phyloP scores from a whole-genome alignment of 768 basidiomycete genomes.

The Tylopilus sp. region DNA sequence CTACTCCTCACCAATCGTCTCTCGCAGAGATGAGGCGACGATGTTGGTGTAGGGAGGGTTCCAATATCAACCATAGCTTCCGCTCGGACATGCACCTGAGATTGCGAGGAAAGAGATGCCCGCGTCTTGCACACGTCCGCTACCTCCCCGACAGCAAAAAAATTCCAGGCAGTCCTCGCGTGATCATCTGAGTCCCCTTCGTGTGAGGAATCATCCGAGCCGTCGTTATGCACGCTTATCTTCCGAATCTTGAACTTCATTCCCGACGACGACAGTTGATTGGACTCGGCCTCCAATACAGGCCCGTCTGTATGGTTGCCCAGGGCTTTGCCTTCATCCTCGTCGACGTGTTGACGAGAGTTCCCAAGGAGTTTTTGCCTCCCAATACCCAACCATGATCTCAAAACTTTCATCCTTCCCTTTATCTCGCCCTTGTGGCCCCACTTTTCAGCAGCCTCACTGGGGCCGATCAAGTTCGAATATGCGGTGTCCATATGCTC shows the following conservation, averaged over 20 bases:
- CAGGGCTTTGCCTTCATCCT: conserved; percentile 6
- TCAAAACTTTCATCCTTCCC: conserved; percentile 43
- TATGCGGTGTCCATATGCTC: conserved; percentile 48
- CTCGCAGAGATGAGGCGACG: conserved; percentile 16
- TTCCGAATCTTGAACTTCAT: background rate
- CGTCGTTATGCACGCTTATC: conserved; percentile 28
- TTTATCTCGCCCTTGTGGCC: conserved; percentile 45
- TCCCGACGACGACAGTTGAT: background rate
- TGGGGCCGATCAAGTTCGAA: conserved; percentile 63
- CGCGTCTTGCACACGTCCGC: conserved; percentile 11
- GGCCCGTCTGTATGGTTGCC: background rate
- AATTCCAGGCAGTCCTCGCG: conserved; percentile 50
- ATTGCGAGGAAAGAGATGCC: conserved; percentile 16
- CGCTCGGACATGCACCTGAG: background rate
- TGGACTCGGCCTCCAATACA: background rate
- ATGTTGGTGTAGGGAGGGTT: conserved; percentile 23
- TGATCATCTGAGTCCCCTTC: conserved; percentile 45
- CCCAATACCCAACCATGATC: conserved; percentile 38
- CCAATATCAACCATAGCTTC: background rate
- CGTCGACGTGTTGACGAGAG: conserved; percentile 21
- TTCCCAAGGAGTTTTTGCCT: conserved; percentile 36
- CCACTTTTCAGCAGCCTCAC: conserved; percentile 53
- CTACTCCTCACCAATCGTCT: background rate
- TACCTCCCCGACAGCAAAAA: conserved; percentile 46
- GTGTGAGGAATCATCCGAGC: conserved; percentile 43